Evolutionary conservation across 148 eudicot genomes (phyloP), one percentile per base, ranked within the genome.

Genomic region (Euryodendron excelsum): DNA sequence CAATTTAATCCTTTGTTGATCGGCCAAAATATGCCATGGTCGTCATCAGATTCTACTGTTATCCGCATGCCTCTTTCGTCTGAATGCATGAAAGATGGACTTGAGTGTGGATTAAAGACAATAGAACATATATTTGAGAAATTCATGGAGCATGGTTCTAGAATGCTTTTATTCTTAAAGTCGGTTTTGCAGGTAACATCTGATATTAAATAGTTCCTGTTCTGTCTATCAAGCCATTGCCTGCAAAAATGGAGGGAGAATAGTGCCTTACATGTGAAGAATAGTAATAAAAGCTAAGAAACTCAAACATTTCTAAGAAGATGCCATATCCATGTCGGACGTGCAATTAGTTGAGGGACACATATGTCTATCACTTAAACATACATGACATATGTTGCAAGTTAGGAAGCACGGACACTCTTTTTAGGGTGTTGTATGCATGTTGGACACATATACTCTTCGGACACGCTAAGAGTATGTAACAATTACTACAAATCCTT

Each of bases 51-150:
- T 70, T 77, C 80, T 69, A 96, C 94, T 33, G 75, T 90, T 70
- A 88, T 96, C 71, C 99, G 99, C 76, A 86, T 96, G 93, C 99
- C 99, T 58, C 90, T 96, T 61, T 93, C 98, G 36, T 75, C 91
- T 33, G 91, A 87, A 61, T 77, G 80, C 76, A 84, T 90, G 88
- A 78, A 81, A 76, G 88, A 87, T 74, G 97, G 86, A 80, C 73
- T 79, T 86, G 93, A 88, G 79, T 83, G 75, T 82, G 97, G 93
- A 80, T 68, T 82, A 18, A 83, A 82, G 78, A 82, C 73, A 80
- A 76, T 96, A 73, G 82, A 85, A 62, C 82, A 82, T 77, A 77
- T 90, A 79, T 92, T 85, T 82, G 86, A 88, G 48, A 88, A 85
- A 74, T 91, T 96, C 75, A 84, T 86, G 85, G 91, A 87, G 67